These are phyloP conservation scores for Paecilomyces sp. DNA, from an alignment of 2,329 filamentous ascomycete species.

Conservation along the genomic window DNA sequence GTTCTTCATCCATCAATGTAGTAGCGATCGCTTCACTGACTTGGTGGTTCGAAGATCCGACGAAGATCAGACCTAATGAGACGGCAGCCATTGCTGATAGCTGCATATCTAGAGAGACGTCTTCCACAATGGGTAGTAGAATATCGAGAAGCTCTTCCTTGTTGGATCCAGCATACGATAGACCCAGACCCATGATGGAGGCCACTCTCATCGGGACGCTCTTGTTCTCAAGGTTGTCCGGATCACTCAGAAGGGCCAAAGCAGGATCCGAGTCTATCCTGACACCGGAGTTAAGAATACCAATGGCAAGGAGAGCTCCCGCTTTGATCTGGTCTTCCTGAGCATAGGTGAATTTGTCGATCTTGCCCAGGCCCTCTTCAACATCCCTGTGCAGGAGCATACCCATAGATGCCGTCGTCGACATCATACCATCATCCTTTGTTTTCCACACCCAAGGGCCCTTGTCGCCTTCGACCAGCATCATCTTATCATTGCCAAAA, in stretches of 20 bases:
- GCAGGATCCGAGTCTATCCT: constrained; percentile 84
- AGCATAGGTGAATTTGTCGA: constrained; percentile 88
- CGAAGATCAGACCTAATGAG: constrained; percentile 81
- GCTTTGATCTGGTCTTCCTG: constrained; percentile 79
- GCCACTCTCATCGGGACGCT: constrained; percentile 71
- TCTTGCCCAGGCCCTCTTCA: constrained; percentile 83
- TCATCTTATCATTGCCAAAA: constrained; percentile 94
- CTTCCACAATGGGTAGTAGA: constrained; percentile 78
- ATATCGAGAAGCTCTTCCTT: constrained; percentile 81
- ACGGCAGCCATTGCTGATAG: constrained; percentile 93
- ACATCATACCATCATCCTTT: constrained; percentile 96
- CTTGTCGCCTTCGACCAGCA: constrained; percentile 84
- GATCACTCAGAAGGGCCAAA: constrained; percentile 74
- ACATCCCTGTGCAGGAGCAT: constrained; percentile 91
- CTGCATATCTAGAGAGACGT: constrained; percentile 84
- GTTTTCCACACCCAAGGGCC: constrained; percentile 98
- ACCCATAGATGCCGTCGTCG: constrained; percentile 87
- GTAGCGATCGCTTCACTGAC: constrained; percentile 88
- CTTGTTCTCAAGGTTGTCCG: constrained; percentile 71
- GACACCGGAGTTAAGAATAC: constrained; percentile 92
- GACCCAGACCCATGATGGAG: constrained; percentile 90
- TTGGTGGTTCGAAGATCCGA: constrained; percentile 85
- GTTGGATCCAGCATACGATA: constrained; percentile 91
- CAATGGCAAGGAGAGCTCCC: constrained; percentile 84
- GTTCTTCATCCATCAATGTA: constrained; percentile 88